Conservation (phyloP, 1,284 basidiomycete genomes). For the Trichosporon sp. region DNA sequence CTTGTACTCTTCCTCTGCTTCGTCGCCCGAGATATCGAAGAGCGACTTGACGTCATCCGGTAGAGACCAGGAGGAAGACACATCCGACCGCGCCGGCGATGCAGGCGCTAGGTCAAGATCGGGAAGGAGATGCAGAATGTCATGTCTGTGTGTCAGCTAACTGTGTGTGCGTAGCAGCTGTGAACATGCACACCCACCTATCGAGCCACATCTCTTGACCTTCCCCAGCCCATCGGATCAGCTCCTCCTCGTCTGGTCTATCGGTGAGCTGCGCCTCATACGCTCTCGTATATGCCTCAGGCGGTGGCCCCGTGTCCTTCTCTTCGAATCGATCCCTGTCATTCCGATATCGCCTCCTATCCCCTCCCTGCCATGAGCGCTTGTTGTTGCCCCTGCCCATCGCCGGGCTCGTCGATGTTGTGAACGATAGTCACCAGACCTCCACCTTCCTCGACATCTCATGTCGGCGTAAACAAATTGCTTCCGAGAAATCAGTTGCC, state of each 20-base stretch:
- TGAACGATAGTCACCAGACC: neutral
- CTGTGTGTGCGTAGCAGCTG: neutral
- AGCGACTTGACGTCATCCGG: slow-evolving; percentile 75
- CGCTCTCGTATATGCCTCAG: slow-evolving; percentile 21
- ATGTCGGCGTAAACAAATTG: slow-evolving; percentile 4
- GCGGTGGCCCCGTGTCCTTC: neutral
- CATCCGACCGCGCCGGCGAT: neutral
- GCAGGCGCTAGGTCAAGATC: slow-evolving; percentile 21
- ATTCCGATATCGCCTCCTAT: neutral
- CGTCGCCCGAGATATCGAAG: slow-evolving; percentile 64
- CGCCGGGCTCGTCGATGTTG: neutral
- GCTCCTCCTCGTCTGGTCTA: neutral
- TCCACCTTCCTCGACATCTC: too few relatives aligned
- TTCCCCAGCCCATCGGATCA: slow-evolving; percentile 30
- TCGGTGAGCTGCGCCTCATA: slow-evolving; percentile 37
- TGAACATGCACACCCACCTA: slow-evolving; percentile 25
- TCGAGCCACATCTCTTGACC: slow-evolving; percentile 32
- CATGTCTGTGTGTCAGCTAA: slow-evolving; percentile 56
- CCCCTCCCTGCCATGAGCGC: neutral
- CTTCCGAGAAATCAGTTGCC: neutral
- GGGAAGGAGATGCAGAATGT: slow-evolving; percentile 66
- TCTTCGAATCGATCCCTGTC: neutral
- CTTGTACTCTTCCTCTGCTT: slow-evolving; percentile 58
- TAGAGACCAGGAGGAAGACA: slow-evolving; percentile 57
- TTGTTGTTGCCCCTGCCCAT: slow-evolving; percentile 5